A percentile compares a stretch with the other conserved stretches of the same genome.
Conservation (phyloP, 179 eudicot species). For the Nepenthes alata region DNA sequence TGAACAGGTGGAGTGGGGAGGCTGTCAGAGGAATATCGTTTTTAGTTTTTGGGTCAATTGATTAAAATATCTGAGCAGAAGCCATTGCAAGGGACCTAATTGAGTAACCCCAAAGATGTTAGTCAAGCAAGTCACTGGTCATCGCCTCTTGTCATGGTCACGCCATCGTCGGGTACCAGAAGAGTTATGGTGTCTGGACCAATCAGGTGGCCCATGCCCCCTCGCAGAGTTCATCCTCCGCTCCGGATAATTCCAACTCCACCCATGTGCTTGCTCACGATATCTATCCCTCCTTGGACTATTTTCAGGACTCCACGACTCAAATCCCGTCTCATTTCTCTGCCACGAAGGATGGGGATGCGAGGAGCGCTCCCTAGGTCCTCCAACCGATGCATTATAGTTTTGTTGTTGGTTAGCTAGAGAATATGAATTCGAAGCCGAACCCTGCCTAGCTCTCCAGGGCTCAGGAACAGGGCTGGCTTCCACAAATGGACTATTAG, state of each 20-base stretch:
- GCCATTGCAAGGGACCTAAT: too few relatives aligned
- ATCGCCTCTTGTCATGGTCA: slow-evolving; percentile 3
- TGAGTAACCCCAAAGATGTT: too few relatives aligned
- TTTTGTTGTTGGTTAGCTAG: slow-evolving; percentile 11
- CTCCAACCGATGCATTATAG: slow-evolving; percentile 18
- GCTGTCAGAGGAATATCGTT: too few relatives aligned
- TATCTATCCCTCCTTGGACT: slow-evolving; percentile 35
- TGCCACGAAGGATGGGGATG: slow-evolving; percentile 16
- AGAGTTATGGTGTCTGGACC: slow-evolving; percentile 30
- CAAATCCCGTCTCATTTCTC: slow-evolving; percentile 32
- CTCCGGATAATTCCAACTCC: slow-evolving; percentile 23
- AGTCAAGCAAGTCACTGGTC: too few relatives aligned
- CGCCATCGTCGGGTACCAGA: slow-evolving; percentile 14
- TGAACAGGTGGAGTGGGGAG: too few relatives aligned
- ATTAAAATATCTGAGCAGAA: too few relatives aligned
- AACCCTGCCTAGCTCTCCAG: slow-evolving; percentile 24
- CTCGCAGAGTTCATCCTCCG: slow-evolving; percentile 16
- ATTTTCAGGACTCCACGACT: slow-evolving; percentile 48
- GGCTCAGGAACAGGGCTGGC: slow-evolving; percentile 6
- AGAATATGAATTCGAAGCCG: slow-evolving; percentile 18
- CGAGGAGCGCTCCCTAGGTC: slow-evolving; percentile 1
- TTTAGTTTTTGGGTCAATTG: too few relatives aligned
- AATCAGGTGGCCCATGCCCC: slow-evolving; percentile 23
- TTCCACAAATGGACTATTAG: not conserved
- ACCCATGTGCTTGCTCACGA: slow-evolving; percentile 21